Evolutionary conservation across 73 alveolate genomes (phyloP), one percentile per base, ranked within the genome.

Genomic region (Blepharisma japonicum): DNA sequence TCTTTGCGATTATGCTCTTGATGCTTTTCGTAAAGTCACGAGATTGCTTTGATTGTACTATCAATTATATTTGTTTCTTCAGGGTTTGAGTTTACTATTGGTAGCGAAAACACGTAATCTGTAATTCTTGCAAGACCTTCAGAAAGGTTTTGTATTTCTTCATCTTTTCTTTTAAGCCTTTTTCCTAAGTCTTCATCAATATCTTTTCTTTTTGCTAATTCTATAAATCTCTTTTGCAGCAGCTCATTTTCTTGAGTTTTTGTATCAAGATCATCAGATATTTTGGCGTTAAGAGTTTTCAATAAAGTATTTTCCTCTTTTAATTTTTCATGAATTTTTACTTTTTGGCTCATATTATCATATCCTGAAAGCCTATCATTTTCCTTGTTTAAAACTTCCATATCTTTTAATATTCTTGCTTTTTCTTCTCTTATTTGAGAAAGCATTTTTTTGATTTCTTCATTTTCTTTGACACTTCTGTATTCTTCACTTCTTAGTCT

Each of bases 111-210:
- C 39, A 61, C 74, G 5, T 18, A 61, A n/a, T 61, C 49, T 8
- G 74, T 61, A 25, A 77, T 50, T 23, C 47, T 77, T 9, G 68
- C 56, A 6, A 77, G 53, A 1, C 71, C 78, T 20, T 51, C 56
- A 20, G 32, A 20, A 23, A 77, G 71, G 5, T 25, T 18, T 8
- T 61, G 14, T 14, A 61, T 61, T 25, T 61, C 74, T 61, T 61
- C 74, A 61, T n/a, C 39, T 25, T 61, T n/a, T 61, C 23, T 61
- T 61, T 61, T 39, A 61, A 61, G 14, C 23, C 23, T 39, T 25
- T 61, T 61, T 39, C 46, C 23, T 18, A 61, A 32, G 42, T 32
- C 42, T 32, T 32, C 42, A 32, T 32, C 42, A 32, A 32, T 32
- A 32, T 32, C 42, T 32, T 32, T 32, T 32, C 42, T 32, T 32